A percentile compares a stretch with the other conserved stretches of the same genome.
Evolutionary conservation across 1,139 yeast genomes (phyloP).

Genomic region (Arxiozyma bovina): DNA sequence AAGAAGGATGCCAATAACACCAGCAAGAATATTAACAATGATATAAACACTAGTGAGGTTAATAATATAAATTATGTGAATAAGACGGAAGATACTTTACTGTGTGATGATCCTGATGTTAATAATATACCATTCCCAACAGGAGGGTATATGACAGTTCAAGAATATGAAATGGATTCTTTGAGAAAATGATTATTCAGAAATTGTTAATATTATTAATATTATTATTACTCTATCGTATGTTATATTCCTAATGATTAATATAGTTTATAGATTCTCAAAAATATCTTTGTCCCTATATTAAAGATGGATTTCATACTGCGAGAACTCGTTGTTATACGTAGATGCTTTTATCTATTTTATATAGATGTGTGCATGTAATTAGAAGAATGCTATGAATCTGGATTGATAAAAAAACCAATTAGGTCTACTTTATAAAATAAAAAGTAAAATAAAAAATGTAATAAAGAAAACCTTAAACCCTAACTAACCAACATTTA

Average conservation of each 20-base stretch:
- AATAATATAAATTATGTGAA: background rate
- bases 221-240: background rate
- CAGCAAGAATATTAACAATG: background rate
- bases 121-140: slow-evolving; percentile 10
- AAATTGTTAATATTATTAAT: background rate
- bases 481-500: too few species aligned
- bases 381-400: too few species aligned
- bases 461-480: too few species aligned
- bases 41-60: background rate
- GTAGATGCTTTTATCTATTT: too few species aligned
- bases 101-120: background rate
- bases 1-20: background rate
- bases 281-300: background rate
- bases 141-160: slow-evolving; percentile 13
- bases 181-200: background rate
- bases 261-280: too few species aligned
- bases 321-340: too few species aligned
- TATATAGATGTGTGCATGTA: too few species aligned
- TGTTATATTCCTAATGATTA: background rate
- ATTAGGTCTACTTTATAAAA: too few species aligned
- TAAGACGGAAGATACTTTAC: background rate
- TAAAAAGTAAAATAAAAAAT: too few species aligned
- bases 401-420: too few species aligned
- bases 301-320: background rate
- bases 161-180: slow-evolving; percentile 14